Evolutionary conservation across 2,329 filamentous ascomycete species (phyloP).

Genomic region (Aspergillus sp.): DNA sequence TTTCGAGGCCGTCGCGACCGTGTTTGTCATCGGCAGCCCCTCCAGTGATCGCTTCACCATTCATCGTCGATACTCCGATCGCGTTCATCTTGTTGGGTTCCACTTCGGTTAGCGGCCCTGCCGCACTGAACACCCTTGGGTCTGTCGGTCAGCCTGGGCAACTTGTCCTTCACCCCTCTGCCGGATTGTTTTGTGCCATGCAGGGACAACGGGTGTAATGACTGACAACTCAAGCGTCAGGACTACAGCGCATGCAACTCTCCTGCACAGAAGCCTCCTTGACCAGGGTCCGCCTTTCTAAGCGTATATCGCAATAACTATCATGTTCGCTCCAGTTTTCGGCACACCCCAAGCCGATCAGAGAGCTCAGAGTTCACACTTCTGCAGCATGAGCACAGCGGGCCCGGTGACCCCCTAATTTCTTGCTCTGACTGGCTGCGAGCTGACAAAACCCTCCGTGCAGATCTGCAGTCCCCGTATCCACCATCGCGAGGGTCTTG

Average conservation of each 20-base stretch:
- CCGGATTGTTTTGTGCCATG: background rate
- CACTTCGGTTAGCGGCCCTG: background rate
- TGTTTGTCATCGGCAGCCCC: conserved; percentile 2
- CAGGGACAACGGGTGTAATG: too few species aligned
- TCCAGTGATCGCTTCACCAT: background rate
- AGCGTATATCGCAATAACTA: background rate
- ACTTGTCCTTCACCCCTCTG: background rate
- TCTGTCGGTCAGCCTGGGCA: background rate
- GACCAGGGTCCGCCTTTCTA: background rate
- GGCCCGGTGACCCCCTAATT: background rate
- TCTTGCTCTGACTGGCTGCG: background rate
- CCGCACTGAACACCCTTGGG: conserved; percentile 2
- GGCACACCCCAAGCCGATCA: background rate
- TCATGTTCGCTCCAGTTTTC: background rate
- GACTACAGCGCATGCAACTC: too few species aligned
- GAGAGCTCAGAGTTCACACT: background rate
- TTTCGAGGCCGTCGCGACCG: background rate
- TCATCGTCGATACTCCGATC: conserved; percentile 4
- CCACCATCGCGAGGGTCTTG: conserved; percentile 8
- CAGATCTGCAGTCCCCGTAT: conserved; percentile 3
- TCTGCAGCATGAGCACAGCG: background rate
- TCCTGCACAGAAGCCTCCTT: background rate
- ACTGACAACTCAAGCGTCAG: too few species aligned
- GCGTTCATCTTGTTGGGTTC: background rate
- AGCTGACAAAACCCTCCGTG: background rate